Evolutionary conservation across 2,329 filamentous ascomycete genomes (phyloP).

Genomic region (Colletotrichum lentis): DNA sequence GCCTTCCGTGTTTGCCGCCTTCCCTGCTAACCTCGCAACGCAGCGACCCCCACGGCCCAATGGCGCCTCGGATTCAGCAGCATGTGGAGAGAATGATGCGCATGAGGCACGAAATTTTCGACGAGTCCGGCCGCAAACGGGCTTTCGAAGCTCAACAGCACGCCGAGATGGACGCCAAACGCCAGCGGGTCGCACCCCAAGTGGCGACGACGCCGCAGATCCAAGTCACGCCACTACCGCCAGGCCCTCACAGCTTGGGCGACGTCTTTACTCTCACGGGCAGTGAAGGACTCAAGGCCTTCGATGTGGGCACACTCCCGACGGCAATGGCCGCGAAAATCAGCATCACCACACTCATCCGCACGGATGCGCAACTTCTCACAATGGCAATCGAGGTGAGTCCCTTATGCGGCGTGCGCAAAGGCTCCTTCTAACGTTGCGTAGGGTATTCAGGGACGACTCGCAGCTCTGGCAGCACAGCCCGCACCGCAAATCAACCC

Average conservation of each 20-base stretch:
- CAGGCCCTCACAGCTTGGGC: conserved; percentile 79
- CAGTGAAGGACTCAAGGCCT: conserved; percentile 76
- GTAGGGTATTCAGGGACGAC: conserved; percentile 62
- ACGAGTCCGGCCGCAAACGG: conserved; percentile 82
- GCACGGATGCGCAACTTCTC: conserved; percentile 73
- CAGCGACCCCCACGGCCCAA: conserved; percentile 82
- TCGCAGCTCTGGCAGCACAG: conserved; percentile 55
- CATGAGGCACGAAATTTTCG: conserved; percentile 78
- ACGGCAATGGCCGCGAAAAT: conserved; percentile 80
- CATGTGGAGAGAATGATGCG: conserved; percentile 85
- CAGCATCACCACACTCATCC: conserved; percentile 78
- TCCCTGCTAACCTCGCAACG: conserved; percentile 40
- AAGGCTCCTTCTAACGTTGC: conserved; percentile 30
- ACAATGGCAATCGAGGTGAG: conserved; percentile 76
- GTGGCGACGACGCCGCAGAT: conserved; percentile 44
- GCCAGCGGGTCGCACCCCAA: conserved; percentile 68
- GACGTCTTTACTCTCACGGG: conserved; percentile 87
- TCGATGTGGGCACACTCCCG: conserved; percentile 84
- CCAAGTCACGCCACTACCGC: conserved; percentile 74
- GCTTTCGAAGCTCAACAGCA: conserved; percentile 73
- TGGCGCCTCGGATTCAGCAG: conserved; percentile 82
- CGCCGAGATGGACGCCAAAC: conserved; percentile 81
- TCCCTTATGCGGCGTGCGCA: conserved; percentile 41
- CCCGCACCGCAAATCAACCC: conserved; percentile 61
- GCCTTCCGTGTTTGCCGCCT: neutral